A percentile compares a stretch with the other conserved stretches of the same genome.
Evolutionary conservation across 352 stramenopile species (phyloP).

Genomic region (Peronospora destructor): DNA sequence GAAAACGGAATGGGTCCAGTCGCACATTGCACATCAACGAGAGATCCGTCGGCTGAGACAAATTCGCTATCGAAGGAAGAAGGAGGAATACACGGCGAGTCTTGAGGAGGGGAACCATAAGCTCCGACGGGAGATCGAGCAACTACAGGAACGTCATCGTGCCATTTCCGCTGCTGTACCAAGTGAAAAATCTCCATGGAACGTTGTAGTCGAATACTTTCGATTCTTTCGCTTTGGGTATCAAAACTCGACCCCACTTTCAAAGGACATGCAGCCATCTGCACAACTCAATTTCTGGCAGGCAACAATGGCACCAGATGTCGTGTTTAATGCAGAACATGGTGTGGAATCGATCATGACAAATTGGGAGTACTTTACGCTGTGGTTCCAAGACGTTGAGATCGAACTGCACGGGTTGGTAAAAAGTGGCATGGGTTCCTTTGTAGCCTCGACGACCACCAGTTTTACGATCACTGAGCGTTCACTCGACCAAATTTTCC

Average conservation of each 20-base stretch:
- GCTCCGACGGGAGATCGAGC: slow-evolving; percentile 9
- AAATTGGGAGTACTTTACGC: slow-evolving; percentile 11
- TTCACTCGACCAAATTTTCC: slow-evolving; percentile 7
- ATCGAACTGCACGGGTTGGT: slow-evolving; percentile 6
- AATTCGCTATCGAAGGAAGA: slow-evolving; percentile 21
- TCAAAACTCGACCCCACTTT: not conserved
- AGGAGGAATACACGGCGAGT: slow-evolving; percentile 6
- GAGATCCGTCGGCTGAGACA: slow-evolving; percentile 16
- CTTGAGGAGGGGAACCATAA: slow-evolving; percentile 1
- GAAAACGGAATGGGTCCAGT: slow-evolving; percentile 7
- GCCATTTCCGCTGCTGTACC: slow-evolving; percentile 3
- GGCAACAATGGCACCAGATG: slow-evolving; percentile 2
- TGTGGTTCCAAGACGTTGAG: slow-evolving; percentile 10
- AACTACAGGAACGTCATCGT: slow-evolving; percentile 10
- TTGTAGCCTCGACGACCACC: slow-evolving; percentile 1
- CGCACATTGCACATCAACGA: slow-evolving; percentile 6
- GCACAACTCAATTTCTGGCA: slow-evolving; percentile 12
- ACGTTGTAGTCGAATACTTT: slow-evolving; percentile 22
- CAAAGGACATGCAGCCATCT: not conserved
- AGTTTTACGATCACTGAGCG: slow-evolving; percentile 9
- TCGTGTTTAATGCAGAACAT: slow-evolving; percentile 8
- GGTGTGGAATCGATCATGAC: slow-evolving; percentile 8
- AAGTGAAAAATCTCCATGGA: slow-evolving; percentile 13
- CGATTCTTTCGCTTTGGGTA: slow-evolving; percentile 18
- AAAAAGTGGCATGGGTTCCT: not conserved